These are phyloP conservation scores for Rauvolfia tetraphylla DNA, from an alignment of 257 asterid species.

Conservation along the genomic window DNA sequence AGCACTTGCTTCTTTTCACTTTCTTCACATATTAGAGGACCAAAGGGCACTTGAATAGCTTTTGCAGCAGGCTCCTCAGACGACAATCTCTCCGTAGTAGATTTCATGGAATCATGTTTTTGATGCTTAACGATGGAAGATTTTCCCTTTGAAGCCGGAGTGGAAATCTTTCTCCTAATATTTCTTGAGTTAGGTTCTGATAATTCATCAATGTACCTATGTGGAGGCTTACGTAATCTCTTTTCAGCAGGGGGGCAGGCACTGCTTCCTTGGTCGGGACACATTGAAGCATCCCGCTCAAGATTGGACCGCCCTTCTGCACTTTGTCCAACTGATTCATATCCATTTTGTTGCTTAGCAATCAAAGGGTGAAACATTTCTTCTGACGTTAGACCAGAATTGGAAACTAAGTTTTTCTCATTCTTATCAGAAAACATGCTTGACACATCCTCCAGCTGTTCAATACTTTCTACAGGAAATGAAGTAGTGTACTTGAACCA, in stretches of 20 bases:
- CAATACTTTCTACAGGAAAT: conserved; percentile 41
- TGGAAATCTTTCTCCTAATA: conserved; percentile 39
- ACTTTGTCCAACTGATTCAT: conserved; percentile 19
- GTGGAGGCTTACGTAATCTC: conserved; percentile 89
- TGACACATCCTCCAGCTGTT: conserved; percentile 54
- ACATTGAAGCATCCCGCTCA: conserved; percentile 28
- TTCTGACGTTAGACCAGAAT: conserved; percentile 26
- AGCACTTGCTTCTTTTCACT: conserved; percentile 25
- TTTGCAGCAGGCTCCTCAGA: conserved; percentile 53
- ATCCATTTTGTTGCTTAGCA: conserved; percentile 33
- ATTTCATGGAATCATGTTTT: conserved; percentile 42
- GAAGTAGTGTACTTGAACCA: conserved; percentile 41
- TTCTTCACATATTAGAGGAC: conserved; percentile 55
- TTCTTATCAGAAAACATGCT: conserved; percentile 47
- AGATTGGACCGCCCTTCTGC: conserved; percentile 20
- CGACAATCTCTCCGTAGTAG: conserved; percentile 36
- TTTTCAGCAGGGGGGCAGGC: conserved; percentile 39
- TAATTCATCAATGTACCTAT: conserved; percentile 82
- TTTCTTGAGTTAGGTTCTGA: conserved; percentile 42
- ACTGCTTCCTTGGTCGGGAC: conserved; percentile 22
- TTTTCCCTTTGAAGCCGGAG: conserved; percentile 42
- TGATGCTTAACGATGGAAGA: conserved; percentile 36
- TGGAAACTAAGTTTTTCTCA: conserved; percentile 30
- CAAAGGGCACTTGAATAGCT: conserved; percentile 98
- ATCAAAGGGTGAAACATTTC: conserved; percentile 32